Conservation (phyloP, 352 stramenopile genomes). For the Ophiocytium majus region DNA sequence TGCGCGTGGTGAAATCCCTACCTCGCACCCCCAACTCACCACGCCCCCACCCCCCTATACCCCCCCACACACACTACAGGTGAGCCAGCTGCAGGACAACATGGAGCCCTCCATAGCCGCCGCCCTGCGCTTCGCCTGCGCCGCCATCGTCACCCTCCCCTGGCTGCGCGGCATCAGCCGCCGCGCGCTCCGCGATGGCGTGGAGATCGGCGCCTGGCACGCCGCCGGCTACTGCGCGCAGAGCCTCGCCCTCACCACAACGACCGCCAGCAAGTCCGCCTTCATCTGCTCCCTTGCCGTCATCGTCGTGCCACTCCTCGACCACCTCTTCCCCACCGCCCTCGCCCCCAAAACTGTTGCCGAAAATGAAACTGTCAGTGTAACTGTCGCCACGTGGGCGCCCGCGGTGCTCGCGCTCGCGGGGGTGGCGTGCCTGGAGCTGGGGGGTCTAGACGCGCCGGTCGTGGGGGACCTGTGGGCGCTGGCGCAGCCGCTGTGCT, state of each 20-base stretch:
- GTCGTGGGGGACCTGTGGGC: slow-evolving; percentile 53
- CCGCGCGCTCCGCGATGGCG: slow-evolving; percentile 30
- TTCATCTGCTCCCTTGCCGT: slow-evolving; percentile 59
- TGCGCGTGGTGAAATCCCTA: no score
- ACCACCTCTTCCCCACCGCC: slow-evolving; percentile 33
- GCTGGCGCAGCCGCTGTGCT: slow-evolving; percentile 54
- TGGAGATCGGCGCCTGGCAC: slow-evolving; percentile 45
- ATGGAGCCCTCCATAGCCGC: slow-evolving; percentile 46
- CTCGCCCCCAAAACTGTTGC: not conserved
- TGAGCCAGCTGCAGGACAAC: slow-evolving; percentile 50
- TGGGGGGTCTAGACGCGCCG: slow-evolving; percentile 29
- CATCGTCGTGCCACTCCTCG: slow-evolving; percentile 51
- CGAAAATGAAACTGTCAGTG: no score
- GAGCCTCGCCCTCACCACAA: slow-evolving; percentile 44
- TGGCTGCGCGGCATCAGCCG: slow-evolving; percentile 33
- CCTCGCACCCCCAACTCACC: no score
- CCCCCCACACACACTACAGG: no score
- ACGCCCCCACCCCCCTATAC: no score
- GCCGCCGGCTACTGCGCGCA: slow-evolving; percentile 51
- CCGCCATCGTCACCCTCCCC: slow-evolving; percentile 36
- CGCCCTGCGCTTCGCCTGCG: slow-evolving; percentile 49
- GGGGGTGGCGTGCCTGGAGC: slow-evolving; percentile 53
- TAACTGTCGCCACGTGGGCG: not conserved
- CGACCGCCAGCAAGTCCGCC: slow-evolving; percentile 49
- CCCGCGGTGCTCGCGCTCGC: slow-evolving; percentile 42